These are phyloP conservation scores for Pleurotus sapidus DNA, from an alignment of 768 basidiomycete species.

Conservation along the genomic window DNA sequence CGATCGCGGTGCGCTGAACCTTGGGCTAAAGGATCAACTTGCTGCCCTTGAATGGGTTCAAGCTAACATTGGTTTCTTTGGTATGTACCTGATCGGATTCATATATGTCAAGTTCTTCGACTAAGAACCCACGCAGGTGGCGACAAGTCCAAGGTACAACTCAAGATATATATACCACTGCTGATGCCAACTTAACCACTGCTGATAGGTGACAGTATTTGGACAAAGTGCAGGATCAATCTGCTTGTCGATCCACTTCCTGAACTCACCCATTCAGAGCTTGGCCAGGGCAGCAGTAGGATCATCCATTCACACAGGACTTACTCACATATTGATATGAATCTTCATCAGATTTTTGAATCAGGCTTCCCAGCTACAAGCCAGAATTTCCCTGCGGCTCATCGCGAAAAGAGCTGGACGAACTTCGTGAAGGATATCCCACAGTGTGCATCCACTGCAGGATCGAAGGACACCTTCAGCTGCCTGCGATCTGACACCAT, in stretches of 20 bases:
- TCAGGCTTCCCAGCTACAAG: slow-evolving; percentile 35
- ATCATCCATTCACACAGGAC: neutral
- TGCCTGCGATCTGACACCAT: slow-evolving; percentile 25
- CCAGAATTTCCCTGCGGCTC: slow-evolving; percentile 23
- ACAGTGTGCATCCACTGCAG: slow-evolving; percentile 19
- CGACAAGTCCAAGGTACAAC: slow-evolving; percentile 34
- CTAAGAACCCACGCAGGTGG: slow-evolving; percentile 23
- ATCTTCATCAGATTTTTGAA: slow-evolving; percentile 35
- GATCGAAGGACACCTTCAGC: slow-evolving; percentile 26
- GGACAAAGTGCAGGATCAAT: slow-evolving; percentile 50
- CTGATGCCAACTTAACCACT: neutral
- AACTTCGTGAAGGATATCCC: slow-evolving; percentile 26
- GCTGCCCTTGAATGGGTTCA: slow-evolving; percentile 48
- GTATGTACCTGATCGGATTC: slow-evolving; percentile 13
- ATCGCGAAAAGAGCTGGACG: slow-evolving; percentile 24
- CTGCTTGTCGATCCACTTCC: slow-evolving; percentile 32
- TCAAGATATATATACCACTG: too few species aligned
- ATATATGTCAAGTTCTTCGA: neutral
- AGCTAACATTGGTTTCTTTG: slow-evolving; percentile 49
- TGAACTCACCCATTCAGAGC: slow-evolving; percentile 24
- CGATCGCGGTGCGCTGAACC: slow-evolving; percentile 30
- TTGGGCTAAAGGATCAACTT: slow-evolving; percentile 38
- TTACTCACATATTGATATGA: neutral
- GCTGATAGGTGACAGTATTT: slow-evolving; percentile 36
- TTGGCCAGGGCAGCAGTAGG: slow-evolving; percentile 28